These are phyloP conservation scores for Daldinia childiae DNA, from an alignment of 495 filamentous ascomycete genomes.

Conservation along the genomic window DNA sequence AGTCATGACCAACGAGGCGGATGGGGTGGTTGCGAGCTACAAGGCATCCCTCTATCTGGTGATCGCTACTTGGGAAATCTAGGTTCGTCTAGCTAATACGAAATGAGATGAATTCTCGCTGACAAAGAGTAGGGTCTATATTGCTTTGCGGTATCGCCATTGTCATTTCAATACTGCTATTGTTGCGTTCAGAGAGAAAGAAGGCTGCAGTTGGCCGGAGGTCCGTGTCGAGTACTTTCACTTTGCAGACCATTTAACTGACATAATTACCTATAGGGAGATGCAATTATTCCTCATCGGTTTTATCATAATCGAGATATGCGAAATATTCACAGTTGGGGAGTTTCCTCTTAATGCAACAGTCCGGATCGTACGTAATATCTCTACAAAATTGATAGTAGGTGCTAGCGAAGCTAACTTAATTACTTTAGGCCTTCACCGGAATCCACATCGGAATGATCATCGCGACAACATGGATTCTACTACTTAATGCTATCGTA, in stretches of 20 bases:
- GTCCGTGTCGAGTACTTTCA: conserved; percentile 56
- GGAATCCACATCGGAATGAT: conserved; percentile 94
- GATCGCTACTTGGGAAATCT: conserved; percentile 79
- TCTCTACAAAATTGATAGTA: background rate
- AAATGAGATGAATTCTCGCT: background rate
- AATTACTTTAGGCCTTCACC: conserved; percentile 75
- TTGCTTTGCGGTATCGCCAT: conserved; percentile 83
- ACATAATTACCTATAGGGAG: conserved; percentile 69
- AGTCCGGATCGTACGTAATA: conserved; percentile 70
- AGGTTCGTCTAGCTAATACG: conserved; percentile 64
- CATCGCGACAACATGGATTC: conserved; percentile 85
- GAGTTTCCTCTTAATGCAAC: conserved; percentile 76
- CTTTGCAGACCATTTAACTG: conserved; percentile 25
- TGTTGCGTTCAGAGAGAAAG: conserved; percentile 89
- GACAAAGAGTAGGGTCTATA: conserved; percentile 77
- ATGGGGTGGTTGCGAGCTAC: conserved; percentile 73
- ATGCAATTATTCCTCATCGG: conserved; percentile 93
- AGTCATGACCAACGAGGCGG: conserved; percentile 58
- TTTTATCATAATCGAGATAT: conserved; percentile 89
- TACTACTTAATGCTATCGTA: conserved; percentile 90
- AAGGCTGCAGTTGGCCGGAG: conserved; percentile 93
- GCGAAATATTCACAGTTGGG: conserved; percentile 95
- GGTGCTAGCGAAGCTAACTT: conserved; percentile 20
- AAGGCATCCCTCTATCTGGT: conserved; percentile 74
- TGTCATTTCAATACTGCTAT: conserved; percentile 66